phyloP scores from a whole-genome alignment of 2,329 filamentous ascomycete genomes.

The Phoma sp. region DNA sequence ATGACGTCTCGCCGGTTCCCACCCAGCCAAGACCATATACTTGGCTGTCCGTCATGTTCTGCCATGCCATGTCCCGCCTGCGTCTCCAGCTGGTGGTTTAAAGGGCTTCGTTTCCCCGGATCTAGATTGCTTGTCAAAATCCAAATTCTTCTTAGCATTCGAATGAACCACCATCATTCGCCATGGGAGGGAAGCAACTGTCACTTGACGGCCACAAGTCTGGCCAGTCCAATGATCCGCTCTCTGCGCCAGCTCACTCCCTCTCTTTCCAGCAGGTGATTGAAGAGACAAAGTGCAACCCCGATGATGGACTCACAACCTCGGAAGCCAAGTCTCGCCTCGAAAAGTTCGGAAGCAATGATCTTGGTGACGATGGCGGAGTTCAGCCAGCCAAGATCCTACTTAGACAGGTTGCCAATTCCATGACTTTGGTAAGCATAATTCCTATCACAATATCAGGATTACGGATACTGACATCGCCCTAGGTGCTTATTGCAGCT shows the following conservation, averaged over 20 bases:
- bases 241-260: slow-evolving; percentile 68
- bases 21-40: slow-evolving; percentile 38
- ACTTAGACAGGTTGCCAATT: slow-evolving; percentile 75
- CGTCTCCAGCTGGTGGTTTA: slow-evolving; percentile 31
- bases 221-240: slow-evolving; percentile 57
- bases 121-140: slow-evolving; percentile 38
- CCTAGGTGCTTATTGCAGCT: slow-evolving; percentile 51
- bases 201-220: slow-evolving; percentile 49
- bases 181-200: slow-evolving; percentile 47
- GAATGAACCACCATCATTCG: slow-evolving; percentile 28
- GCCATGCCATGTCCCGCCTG: slow-evolving; percentile 26
- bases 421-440: slow-evolving; percentile 71
- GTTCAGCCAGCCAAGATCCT: slow-evolving; percentile 77
- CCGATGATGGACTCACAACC: slow-evolving; percentile 70
- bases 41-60: slow-evolving; percentile 37
- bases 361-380: slow-evolving; percentile 72
- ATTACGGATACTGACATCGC: background rate
- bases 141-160: slow-evolving; percentile 31
- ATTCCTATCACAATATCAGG: background rate
- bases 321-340: slow-evolving; percentile 58
- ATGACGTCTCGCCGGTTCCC: slow-evolving; percentile 34
- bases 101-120: slow-evolving; percentile 37
- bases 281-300: slow-evolving; percentile 65
- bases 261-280: slow-evolving; percentile 61
- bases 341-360: slow-evolving; percentile 67